Base-by-base conservation (phyloP, 2,329 filamentous ascomycete genomes). In the Shiraia sp. region DNA sequence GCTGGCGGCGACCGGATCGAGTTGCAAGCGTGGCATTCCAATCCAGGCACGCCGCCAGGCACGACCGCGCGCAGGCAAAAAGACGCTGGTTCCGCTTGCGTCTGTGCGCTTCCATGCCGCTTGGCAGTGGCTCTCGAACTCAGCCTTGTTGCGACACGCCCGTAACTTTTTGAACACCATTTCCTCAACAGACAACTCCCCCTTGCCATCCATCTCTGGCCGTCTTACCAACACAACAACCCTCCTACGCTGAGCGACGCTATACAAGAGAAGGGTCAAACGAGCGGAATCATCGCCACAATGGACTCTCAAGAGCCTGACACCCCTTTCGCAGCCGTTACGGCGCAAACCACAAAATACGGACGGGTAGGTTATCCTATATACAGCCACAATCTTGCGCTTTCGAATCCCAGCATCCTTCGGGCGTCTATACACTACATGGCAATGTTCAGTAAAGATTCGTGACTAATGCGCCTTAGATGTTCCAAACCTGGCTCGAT, bases 401-500 rank as follows among this genome's bases (percentile, higher is more conserved):
- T 42, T 39, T 27, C 25, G 13, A 9, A 10, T 32, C 10, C 35
- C 10, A 13, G 2, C 3, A 23, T 28, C 23, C 17, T 19, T 26
- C n/a, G n/a, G 31, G 4, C 28, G 26, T 34, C 13, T 24, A 7
- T n/a, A 2, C 19, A 14, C 16, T 13, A 40, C 33, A 35, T 14
- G 17, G 14, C 5, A 12, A 17, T 8, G 9, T 5, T 10, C 17
- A 36, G 7, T 42, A 27, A 19, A 17, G 10, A 6, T 12, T 24
- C 31, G 12, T 13, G 32, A 40, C 55, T 65, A 44, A 65, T 46
- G 32, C 41, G 29, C 28, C 22, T 35, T 71, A 96, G 90, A 82
- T 90, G 77, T 97, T 95, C 71, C 93, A 99, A 84, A 80, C 88
- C 42, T 88, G 93, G 52, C 85, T 99, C 56, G 93, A 99, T 74